Evolutionary conservation across 306 rosid species (phyloP), one percentile per base, ranked within the genome.

Genomic region (Corylus avellana): DNA sequence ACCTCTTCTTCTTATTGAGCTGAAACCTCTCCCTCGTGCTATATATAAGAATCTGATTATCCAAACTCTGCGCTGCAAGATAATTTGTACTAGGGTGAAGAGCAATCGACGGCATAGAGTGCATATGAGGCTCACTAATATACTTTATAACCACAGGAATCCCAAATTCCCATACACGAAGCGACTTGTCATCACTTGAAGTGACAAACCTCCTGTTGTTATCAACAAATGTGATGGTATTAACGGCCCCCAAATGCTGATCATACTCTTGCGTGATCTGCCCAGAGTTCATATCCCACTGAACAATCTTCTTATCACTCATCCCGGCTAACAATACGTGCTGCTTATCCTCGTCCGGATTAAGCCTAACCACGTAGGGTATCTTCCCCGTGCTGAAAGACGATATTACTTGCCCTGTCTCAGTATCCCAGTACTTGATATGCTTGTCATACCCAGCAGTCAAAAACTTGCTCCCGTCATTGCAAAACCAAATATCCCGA

Each of bases 261-360:
- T 96, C 99, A 85, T 96, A 96, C 89, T 96, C 99, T 75, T 96
- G 98, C n/a, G 97, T 93, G 53, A 96, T 96, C 87, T 96, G 95
- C 13, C 98, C 97, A 0, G 91, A 79, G 58, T 89, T 91, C 97
- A 96, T 96, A 85, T 96, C 99, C 99, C 99, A 93, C 77, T 96
- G 99, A 75, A 96, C 99, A 82, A 96, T 96, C 92, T 96, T 93
- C 86, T 96, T 93, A 84, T 96, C 99, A 75, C 97, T 96, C 99
- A 96, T 96, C 53, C 99, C 98, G 22, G 99, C 99, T 82, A 96
- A 74, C 85, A 96, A 83, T 57, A 96, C 89, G 80, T 90, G 93
- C 87, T 96, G 98, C 87, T 96, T 96, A 85, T 96, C 99, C 46
- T 93, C 98, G 3, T 96, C 96, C 0, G 98, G 99, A 74, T 96